Base-by-base conservation (phyloP, 2,329 filamentous ascomycete species). In the Exophiala dermatitidis region DNA sequence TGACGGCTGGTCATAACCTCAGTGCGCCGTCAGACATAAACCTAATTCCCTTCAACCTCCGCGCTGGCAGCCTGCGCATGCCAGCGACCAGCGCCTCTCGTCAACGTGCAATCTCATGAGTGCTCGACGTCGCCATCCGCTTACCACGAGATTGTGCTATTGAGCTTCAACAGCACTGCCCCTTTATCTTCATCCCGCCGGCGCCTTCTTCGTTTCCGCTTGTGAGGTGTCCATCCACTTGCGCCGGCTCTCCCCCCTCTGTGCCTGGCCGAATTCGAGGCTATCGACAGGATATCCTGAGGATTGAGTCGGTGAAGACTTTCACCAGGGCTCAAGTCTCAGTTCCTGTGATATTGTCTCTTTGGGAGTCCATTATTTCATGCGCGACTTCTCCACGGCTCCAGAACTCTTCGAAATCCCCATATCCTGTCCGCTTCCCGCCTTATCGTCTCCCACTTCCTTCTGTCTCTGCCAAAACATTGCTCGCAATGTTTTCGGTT, bases 401-500 rank as follows among this genome's bases (percentile, higher is more conserved):
- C 40, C 26, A 19, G 3, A 28, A 6, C 38, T 12, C 38, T 28
- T 41, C 9, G 12, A 26, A 41, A 41, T 3, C 9, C 12, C 6
- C 31, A 52, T 36, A 41, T 47, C 40, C 31, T 37, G 29, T 12
- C 19, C 32, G 8, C 26, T 47, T 34, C 26, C 33, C 12, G 34
- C 28, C 32, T 46, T 46, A 38, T 38, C 44, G 29, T 44, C 48
- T 36, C 9, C 12, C n/a, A 26, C 38, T 41, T 41, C 5, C 38
- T 41, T 31, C 50, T 33, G 5, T 7, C 33, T 31, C 45, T 42
- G 52, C 37, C 38, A 26, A 51, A 36, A 44, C 28, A 41, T 50
- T 47, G 51, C 53, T 59, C 57, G 49, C 48, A 32, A 59, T 59
- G 57, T 48, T 59, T 57, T 57, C 40, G 36, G 40, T 54, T 46